Percentiles rank a stretch among this genome's conserved stretches.
Evolutionary conservation across 805 yeast genomes (phyloP).

Genomic region (Brettanomyces anomalus): DNA sequence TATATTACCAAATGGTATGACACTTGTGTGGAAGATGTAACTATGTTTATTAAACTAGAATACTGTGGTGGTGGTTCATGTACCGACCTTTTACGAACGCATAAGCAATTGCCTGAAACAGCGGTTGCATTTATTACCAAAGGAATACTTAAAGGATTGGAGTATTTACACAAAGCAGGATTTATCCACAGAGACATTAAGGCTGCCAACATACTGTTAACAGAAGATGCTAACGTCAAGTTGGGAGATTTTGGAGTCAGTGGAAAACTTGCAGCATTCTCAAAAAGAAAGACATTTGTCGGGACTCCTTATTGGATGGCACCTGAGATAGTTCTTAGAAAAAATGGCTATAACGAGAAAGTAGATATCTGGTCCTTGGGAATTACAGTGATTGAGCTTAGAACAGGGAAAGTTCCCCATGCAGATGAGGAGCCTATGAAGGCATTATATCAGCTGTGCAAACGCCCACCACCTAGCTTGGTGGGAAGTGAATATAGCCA

Average conservation of each 20-base stretch:
- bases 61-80: conserved; percentile 94
- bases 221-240: conserved; percentile 66
- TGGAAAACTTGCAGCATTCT: conserved; percentile 54
- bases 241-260: conserved; percentile 97
- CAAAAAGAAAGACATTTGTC: conserved; percentile 43
- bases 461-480: conserved; percentile 51
- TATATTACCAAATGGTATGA: conserved; percentile 60
- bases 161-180: conserved; percentile 62
- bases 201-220: conserved; percentile 80
- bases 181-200: conserved; percentile 90
- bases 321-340: conserved; percentile 69
- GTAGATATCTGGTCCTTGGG: conserved; percentile 97
- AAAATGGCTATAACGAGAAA: conserved; percentile 63
- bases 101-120: conserved; percentile 47
- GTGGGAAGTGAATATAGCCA: conserved; percentile 34
- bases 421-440: conserved; percentile 68
- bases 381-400: conserved; percentile 79
- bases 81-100: conserved; percentile 56
- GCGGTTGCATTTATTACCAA: conserved; percentile 52
- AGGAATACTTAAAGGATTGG: conserved; percentile 61
- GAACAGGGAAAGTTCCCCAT: conserved; percentile 77
- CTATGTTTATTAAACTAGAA: conserved; percentile 90
- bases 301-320: conserved; percentile 79
- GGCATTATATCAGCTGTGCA: conserved; percentile 64
- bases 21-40: conserved; percentile 54